These are phyloP conservation scores for Gnetum montanum DNA, from an alignment of 75 land plant genomes.

Conservation along the genomic window DNA sequence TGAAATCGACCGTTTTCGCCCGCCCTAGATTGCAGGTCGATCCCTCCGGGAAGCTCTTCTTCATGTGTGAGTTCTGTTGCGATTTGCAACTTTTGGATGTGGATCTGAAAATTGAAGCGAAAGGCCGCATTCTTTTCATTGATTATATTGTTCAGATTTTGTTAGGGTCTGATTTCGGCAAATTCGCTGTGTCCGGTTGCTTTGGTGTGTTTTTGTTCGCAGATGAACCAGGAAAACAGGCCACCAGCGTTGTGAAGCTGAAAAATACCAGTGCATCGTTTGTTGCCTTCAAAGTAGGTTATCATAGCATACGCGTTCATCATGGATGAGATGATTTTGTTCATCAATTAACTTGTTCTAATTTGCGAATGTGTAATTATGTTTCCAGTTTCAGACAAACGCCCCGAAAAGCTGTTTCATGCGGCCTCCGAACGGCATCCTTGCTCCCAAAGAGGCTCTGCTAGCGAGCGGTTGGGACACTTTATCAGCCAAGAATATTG, in stretches of 20 bases:
- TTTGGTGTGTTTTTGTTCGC: slow-evolving; percentile 2
- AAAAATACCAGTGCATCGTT: slow-evolving; percentile 84
- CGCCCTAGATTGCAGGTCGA: slow-evolving; percentile 61
- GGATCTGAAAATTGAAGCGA: neutral
- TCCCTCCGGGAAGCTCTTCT: slow-evolving; percentile 64
- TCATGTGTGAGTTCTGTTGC: slow-evolving; percentile 47
- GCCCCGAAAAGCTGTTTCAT: slow-evolving; percentile 96
- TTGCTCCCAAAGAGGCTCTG: slow-evolving; percentile 75
- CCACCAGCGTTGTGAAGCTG: slow-evolving; percentile 75
- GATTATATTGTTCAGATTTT: neutral
- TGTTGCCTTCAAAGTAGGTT: slow-evolving; percentile 87
- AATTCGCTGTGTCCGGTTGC: neutral
- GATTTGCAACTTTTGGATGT: neutral
- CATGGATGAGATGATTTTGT: neutral
- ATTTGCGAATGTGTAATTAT: neutral
- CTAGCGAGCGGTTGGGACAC: slow-evolving; percentile 63
- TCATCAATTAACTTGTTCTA: neutral
- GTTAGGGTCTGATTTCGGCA: neutral
- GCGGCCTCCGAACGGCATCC: slow-evolving; percentile 93
- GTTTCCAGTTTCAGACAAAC: slow-evolving; percentile 85
- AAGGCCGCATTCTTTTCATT: neutral
- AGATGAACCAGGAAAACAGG: slow-evolving; percentile 99
- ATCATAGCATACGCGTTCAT: neutral
- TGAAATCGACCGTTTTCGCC: slow-evolving; percentile 43
- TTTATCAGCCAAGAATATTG: neutral